phyloP scores from a whole-genome alignment of 108 stramenopile species.

The Skeletonema marinoi region DNA sequence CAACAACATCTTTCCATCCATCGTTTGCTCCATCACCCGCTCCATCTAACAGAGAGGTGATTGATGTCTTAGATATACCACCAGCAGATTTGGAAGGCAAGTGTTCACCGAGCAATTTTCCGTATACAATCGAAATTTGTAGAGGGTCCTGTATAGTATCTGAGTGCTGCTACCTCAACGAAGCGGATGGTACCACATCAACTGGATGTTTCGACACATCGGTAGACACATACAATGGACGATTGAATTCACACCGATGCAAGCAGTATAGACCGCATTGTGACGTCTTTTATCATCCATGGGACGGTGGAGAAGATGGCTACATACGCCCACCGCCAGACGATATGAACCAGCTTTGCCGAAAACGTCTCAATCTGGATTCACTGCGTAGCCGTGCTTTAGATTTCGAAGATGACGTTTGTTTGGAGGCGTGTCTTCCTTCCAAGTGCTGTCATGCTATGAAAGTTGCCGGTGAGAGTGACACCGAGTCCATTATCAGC shows the following conservation, averaged over 20 bases:
- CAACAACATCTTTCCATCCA: background rate
- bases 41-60: background rate
- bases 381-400: background rate
- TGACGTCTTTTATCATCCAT: background rate
- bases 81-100: background rate
- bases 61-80: background rate
- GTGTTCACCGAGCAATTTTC: background rate
- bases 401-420: background rate
- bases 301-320: background rate
- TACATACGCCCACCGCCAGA: background rate
- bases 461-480: constrained; percentile 1
- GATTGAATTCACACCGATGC: background rate
- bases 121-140: background rate
- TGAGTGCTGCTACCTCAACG: background rate
- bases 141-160: background rate
- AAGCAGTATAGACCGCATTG: background rate
- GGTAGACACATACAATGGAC: background rate
- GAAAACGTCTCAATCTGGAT: background rate
- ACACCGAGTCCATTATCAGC: background rate
- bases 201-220: background rate
- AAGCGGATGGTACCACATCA: no score
- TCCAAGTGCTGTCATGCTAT: constrained; percentile 2
- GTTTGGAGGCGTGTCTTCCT: background rate
- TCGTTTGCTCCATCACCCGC: background rate
- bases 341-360: background rate